These are phyloP conservation scores for Vaccinium macrocarpon DNA, from an alignment of 148 eudicot genomes.

Conservation along the genomic window DNA sequence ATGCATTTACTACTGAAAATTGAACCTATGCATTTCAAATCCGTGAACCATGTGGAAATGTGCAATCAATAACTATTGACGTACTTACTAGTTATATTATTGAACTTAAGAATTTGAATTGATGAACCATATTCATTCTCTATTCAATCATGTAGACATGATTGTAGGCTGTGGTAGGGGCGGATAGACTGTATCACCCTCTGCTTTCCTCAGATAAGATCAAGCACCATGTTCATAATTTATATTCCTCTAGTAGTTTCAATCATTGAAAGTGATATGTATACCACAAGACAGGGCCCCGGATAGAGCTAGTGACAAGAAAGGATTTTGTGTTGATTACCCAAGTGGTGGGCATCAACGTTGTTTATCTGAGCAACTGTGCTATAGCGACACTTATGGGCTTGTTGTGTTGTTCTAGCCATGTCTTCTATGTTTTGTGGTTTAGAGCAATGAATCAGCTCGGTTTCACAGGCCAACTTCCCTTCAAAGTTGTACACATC, in stretches of 20 bases:
- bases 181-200: background rate
- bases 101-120: background rate
- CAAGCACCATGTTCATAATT: background rate
- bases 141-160: background rate
- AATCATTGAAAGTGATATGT: background rate
- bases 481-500: background rate
- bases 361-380: background rate
- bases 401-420: background rate
- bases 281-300: background rate
- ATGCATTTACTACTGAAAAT: background rate
- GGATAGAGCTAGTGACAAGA: background rate
- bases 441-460: background rate
- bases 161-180: background rate
- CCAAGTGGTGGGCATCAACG: background rate
- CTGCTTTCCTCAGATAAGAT: slow-evolving; percentile 4
- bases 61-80: background rate
- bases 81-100: background rate
- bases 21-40: background rate
- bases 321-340: background rate
- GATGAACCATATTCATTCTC: background rate
- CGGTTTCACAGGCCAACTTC: background rate
- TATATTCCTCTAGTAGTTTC: background rate
- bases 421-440: background rate
- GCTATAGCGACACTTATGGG: background rate
- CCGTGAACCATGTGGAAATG: background rate